phyloP scores from a whole-genome alignment of 371 early-diverging fungal genomes.

The Nematocida displodere region DNA sequence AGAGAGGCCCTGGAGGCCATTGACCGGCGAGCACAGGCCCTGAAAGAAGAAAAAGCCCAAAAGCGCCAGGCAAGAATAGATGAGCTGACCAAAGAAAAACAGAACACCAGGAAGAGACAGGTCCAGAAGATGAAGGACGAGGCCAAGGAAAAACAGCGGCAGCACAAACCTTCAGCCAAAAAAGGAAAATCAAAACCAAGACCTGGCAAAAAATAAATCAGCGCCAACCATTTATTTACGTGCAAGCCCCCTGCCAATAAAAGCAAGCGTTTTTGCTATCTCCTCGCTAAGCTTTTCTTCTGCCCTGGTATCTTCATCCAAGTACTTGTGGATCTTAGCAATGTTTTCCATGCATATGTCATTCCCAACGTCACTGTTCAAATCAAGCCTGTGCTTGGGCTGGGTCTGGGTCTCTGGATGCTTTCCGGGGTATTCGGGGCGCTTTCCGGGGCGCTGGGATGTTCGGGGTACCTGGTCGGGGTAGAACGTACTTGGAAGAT shows the following conservation, averaged over 20 bases:
- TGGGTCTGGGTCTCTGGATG: neutral
- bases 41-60: conserved; percentile 28
- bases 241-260: neutral
- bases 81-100: conserved; percentile 25
- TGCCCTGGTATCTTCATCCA: conserved; percentile 45
- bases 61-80: conserved; percentile 33
- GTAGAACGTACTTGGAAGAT: neutral
- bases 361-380: conserved; percentile 49
- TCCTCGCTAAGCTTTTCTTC: conserved; percentile 28
- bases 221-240: neutral
- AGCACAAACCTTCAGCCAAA: conserved; percentile 13
- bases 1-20: conserved; percentile 52
- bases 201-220: neutral
- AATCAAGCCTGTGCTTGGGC: neutral
- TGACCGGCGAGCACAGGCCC: conserved; percentile 36
- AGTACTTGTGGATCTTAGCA: conserved; percentile 58
- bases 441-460: no score
- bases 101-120: conserved; percentile 18
- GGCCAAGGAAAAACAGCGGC: conserved; percentile 31
- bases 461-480: neutral
- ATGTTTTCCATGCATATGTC: conserved; percentile 53
- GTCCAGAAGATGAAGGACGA: conserved; percentile 43
- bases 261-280: conserved; percentile 10
- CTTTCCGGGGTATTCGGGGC: neutral
- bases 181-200: conserved; percentile 4